These are phyloP conservation scores for Phyllosticta citrichinensis DNA, from an alignment of 2,329 filamentous ascomycete species.

Conservation along the genomic window DNA sequence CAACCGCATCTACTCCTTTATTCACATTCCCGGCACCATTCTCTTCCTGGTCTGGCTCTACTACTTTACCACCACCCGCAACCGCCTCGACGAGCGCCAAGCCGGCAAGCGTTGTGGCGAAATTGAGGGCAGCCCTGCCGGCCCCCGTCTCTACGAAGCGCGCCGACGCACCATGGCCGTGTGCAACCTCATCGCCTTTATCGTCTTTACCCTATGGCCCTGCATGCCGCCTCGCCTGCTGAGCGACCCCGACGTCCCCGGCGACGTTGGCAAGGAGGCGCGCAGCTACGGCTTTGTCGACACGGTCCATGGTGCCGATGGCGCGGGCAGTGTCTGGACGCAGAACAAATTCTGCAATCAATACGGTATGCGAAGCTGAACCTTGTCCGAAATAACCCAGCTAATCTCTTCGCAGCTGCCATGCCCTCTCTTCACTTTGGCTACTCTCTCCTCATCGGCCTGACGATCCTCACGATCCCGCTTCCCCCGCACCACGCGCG, in stretches of 20 bases:
- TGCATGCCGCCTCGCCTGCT: conserved; percentile 52
- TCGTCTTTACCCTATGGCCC: conserved; percentile 49
- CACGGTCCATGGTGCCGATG: conserved; percentile 47
- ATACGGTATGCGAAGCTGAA: conserved; percentile 43
- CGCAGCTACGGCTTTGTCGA: conserved; percentile 51
- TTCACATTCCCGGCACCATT: conserved; percentile 69
- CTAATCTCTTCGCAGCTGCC: conserved; percentile 38
- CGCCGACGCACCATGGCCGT: conserved; percentile 47
- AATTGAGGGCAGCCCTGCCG: conserved; percentile 34
- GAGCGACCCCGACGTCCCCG: conserved; percentile 43
- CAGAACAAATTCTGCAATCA: conserved; percentile 67
- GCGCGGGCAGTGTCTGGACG: conserved; percentile 60
- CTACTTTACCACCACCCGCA: conserved; percentile 58
- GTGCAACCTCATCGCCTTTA: conserved; percentile 50
- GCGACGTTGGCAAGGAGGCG: conserved; percentile 46
- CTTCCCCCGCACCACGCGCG: conserved; percentile 44
- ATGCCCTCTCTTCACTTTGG: conserved; percentile 71
- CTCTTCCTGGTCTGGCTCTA: conserved; percentile 58
- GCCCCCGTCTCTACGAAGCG: conserved; percentile 45
- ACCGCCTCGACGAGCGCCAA: conserved; percentile 35
- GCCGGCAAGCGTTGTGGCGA: conserved; percentile 27
- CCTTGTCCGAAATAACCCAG: background rate
- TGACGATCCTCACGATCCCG: conserved; percentile 58
- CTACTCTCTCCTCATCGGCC: conserved; percentile 61
- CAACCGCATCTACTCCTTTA: conserved; percentile 65